Conservation (phyloP, 495 filamentous ascomycete species). For the Bombardia bombarda region DNA sequence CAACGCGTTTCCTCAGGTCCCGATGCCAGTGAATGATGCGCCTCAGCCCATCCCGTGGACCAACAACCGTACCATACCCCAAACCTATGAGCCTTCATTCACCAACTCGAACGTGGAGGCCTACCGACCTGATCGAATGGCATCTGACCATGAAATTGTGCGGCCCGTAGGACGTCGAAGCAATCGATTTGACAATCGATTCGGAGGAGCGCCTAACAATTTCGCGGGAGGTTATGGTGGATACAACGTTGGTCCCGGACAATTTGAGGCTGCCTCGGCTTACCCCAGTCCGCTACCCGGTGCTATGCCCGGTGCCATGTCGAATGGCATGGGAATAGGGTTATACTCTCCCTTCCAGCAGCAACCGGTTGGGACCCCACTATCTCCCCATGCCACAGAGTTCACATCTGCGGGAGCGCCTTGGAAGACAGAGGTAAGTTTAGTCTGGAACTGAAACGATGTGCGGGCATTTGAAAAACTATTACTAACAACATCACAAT, state of each 20-base stretch:
- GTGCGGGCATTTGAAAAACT: background rate
- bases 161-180: conserved; percentile 28
- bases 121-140: conserved; percentile 38
- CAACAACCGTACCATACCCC: conserved; percentile 26
- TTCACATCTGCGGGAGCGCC: conserved; percentile 49
- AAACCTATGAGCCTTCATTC: conserved; percentile 18
- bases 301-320: conserved; percentile 16
- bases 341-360: conserved; percentile 58
- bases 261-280: conserved; percentile 26
- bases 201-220: conserved; percentile 16
- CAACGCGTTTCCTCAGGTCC: conserved; percentile 22
- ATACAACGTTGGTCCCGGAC: conserved; percentile 20
- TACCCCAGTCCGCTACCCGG: conserved; percentile 21
- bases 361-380: conserved; percentile 65
- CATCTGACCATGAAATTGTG: conserved; percentile 37
- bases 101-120: conserved; percentile 20
- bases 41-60: conserved; percentile 30
- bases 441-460: background rate
- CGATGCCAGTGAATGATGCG: conserved; percentile 26
- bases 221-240: conserved; percentile 14
- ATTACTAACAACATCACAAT: conserved; percentile 7
- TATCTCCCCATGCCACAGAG: conserved; percentile 79
- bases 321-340: conserved; percentile 30
- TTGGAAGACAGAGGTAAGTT: conserved; percentile 48
- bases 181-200: conserved; percentile 38